These are phyloP conservation scores for Fraxinus dipetala DNA, from an alignment of 305 asterid genomes.

Conservation along the genomic window DNA sequence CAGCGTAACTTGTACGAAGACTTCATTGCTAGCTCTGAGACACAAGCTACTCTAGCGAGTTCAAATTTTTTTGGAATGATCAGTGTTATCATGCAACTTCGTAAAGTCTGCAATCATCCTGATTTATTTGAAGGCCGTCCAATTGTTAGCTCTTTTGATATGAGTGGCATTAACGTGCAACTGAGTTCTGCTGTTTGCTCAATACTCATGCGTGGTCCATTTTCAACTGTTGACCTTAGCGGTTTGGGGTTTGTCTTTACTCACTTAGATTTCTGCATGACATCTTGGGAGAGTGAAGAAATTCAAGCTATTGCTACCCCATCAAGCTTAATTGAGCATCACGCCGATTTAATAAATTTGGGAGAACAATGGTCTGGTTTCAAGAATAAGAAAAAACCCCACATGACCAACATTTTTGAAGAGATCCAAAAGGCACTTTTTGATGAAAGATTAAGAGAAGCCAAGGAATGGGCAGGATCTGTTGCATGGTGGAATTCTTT, in stretches of 20 bases:
- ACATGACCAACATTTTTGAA: slow-evolving; percentile 58
- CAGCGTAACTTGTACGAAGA: slow-evolving; percentile 97
- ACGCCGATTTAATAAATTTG: slow-evolving; percentile 31
- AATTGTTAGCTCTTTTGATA: slow-evolving; percentile 91
- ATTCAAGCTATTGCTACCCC: slow-evolving; percentile 82
- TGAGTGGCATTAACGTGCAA: slow-evolving; percentile 76
- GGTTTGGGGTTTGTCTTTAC: slow-evolving; percentile 83
- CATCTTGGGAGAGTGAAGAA: slow-evolving; percentile 91
- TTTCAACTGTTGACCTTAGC: slow-evolving; percentile 66
- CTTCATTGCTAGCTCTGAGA: slow-evolving; percentile 97
- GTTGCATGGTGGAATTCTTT: slow-evolving; percentile 96
- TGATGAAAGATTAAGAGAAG: slow-evolving; percentile 73
- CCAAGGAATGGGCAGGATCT: slow-evolving; percentile 70
- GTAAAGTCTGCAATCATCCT: slow-evolving; percentile 99
- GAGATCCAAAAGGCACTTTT: slow-evolving; percentile 66
- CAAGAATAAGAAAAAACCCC: slow-evolving; percentile 46
- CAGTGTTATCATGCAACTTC: slow-evolving; percentile 97
- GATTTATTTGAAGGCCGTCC: slow-evolving; percentile 99
- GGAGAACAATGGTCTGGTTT: slow-evolving; percentile 41
- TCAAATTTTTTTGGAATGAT: slow-evolving; percentile 95
- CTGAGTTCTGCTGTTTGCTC: slow-evolving; percentile 85
- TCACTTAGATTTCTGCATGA: slow-evolving; percentile 77
- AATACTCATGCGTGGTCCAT: slow-evolving; percentile 52
- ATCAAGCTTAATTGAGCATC: slow-evolving; percentile 59
- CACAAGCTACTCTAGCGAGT: slow-evolving; percentile 95